These are phyloP conservation scores for Geosmithia flava DNA, from an alignment of 2,329 filamentous ascomycete species.

Conservation along the genomic window DNA sequence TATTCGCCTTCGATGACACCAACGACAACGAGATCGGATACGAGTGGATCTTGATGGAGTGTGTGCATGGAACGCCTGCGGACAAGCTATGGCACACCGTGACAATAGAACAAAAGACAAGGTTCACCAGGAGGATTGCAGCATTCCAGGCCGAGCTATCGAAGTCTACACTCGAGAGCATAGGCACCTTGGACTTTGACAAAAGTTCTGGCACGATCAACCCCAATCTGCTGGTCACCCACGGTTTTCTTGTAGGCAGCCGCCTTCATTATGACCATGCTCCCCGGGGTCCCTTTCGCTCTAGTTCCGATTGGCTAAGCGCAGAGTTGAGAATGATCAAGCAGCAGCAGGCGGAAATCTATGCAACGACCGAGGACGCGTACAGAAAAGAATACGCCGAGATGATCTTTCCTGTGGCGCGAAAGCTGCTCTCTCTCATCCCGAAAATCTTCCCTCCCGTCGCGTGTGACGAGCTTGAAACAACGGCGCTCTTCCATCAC, in stretches of 20 bases:
- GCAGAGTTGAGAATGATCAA: constrained; percentile 16
- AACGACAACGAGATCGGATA: constrained; percentile 20
- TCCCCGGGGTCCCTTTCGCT: constrained; percentile 21
- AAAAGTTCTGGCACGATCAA: no score
- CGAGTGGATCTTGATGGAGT: constrained; percentile 27
- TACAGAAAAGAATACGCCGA: constrained; percentile 19
- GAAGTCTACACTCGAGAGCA: not conserved
- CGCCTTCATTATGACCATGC: constrained; percentile 18
- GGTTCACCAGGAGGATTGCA: constrained; percentile 15
- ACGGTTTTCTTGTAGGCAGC: constrained; percentile 18
- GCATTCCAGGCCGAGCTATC: constrained; percentile 15
- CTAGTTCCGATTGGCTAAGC: constrained; percentile 23
- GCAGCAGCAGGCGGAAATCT: constrained; percentile 10
- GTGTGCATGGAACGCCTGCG: constrained; percentile 11
- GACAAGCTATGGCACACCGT: constrained; percentile 14
- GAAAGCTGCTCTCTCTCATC: constrained; percentile 15
- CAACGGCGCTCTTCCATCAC: constrained; percentile 19
- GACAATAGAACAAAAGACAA: constrained; percentile 16
- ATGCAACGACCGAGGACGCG: constrained; percentile 11
- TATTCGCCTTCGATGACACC: constrained; percentile 17
- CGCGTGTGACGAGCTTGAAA: constrained; percentile 10
- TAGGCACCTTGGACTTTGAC: not conserved
- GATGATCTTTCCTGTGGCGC: constrained; percentile 8
- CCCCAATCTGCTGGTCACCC: constrained; percentile 16
- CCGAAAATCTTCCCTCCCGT: constrained; percentile 18